A percentile compares a stretch with the other conserved stretches of the same genome.
Conservation (phyloP, 805 yeast species). For the Candida maris region DNA sequence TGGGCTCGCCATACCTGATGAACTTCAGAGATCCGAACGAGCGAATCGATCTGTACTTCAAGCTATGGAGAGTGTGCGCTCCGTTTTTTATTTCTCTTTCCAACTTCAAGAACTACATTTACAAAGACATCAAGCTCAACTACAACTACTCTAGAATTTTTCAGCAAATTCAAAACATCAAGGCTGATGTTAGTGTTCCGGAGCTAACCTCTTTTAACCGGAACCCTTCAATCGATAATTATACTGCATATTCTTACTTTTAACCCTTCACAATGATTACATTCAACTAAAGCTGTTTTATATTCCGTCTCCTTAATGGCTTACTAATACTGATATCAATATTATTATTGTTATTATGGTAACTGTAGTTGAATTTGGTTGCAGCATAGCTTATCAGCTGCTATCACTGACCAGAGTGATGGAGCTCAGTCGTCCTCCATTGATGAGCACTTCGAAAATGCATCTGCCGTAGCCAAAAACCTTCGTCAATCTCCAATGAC, state of each 20-base stretch:
- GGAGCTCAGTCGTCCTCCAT: constrained; percentile 26
- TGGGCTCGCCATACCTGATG: constrained; percentile 37
- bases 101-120: constrained; percentile 42
- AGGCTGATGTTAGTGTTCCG: constrained; percentile 39
- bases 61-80: constrained; percentile 49
- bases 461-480: constrained; percentile 24
- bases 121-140: constrained; percentile 43
- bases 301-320: too few species aligned
- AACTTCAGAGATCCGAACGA: constrained; percentile 32
- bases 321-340: too few species aligned
- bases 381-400: too few species aligned
- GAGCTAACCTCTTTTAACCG: constrained; percentile 34
- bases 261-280: constrained; percentile 2
- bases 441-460: constrained; percentile 31
- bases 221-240: constrained; percentile 29
- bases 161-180: constrained; percentile 36
- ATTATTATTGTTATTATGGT: too few species aligned
- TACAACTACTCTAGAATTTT: constrained; percentile 36
- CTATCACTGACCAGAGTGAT: constrained; percentile 25
- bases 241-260: constrained; percentile 27
- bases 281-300: too few species aligned
- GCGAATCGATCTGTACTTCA: constrained; percentile 52
- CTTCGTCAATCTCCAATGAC: constrained; percentile 35
- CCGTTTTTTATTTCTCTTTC: constrained; percentile 45
- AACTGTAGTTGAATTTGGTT: too few species aligned